Evolutionary conservation across 2,329 filamentous ascomycete species (phyloP), one percentile per base, ranked within the genome.

Genomic region (Rhynchosporium graminicola): DNA sequence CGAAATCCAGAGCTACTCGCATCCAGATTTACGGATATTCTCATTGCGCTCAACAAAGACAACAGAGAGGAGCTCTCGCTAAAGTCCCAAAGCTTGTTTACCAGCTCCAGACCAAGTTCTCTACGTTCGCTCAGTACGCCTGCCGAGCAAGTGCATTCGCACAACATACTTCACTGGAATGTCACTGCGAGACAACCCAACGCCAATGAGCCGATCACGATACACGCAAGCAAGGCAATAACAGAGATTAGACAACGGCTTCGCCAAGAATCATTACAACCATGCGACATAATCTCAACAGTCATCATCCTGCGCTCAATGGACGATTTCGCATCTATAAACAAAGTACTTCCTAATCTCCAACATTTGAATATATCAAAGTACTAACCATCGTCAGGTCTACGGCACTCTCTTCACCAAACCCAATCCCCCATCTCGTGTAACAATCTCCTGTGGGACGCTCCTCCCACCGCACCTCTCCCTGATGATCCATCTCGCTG

Each of bases 401-500:
- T 99, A 98, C 75, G 87, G 85, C 4, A 80, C 82, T 8, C 82
- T 92, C 47, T 98, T 98, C 76, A 77, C 78, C 26, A 80, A 83
- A 55, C 89, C 93, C 0, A 96, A 93, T 67, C 95, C 95, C 0
- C 92, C 95, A 0, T 87, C 93, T 0, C 80, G 95, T 56, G 89
- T 96, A 56, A 96, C 92, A 4, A 84, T 98, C 55, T 88, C 92
- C 0, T 90, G 89, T 65, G 91, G 92, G 3, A 78, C 85, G 55
- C 73, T 80, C 6, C 80, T 97, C 7, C 89, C 90, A 0, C 52
- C 72, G 0, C 81, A 80, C 9, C 77, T 82, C 57, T 82, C 87
- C 63, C 83, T 88, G 58, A 77, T 90, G 15, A 82, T 94, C 65
- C 80, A 82, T 67, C 73, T 85, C 45, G 78, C 79, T 29, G 65